Percentiles rank a stretch among this genome's conserved stretches.
These are phyloP conservation scores for Phytophthora fragariaefolia DNA, from an alignment of 352 stramenopile species.

Conservation along the genomic window DNA sequence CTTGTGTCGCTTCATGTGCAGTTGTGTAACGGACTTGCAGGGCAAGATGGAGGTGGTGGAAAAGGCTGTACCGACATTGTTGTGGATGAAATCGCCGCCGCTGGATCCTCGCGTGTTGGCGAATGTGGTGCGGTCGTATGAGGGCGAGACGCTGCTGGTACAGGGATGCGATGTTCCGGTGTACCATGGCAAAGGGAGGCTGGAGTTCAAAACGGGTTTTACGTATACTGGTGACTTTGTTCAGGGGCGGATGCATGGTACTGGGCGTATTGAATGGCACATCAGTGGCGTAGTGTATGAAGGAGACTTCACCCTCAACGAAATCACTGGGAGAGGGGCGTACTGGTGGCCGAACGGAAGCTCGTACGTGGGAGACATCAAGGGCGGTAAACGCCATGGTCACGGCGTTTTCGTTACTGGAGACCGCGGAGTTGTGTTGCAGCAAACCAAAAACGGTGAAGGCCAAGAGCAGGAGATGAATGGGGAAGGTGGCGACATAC, in stretches of 20 bases:
- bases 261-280: conserved; percentile 68
- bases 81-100: conserved; percentile 29
- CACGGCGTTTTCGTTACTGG: conserved; percentile 67
- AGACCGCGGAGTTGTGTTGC: conserved; percentile 28
- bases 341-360: conserved; percentile 88
- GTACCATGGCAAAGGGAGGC: conserved; percentile 63
- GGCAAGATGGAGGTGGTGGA: conserved; percentile 5
- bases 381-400: conserved; percentile 74
- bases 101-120: conserved; percentile 68
- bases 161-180: conserved; percentile 56
- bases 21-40: conserved; percentile 16
- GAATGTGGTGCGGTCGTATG: conserved; percentile 56
- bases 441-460: conserved; percentile 6
- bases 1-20: conserved; percentile 28
- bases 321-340: conserved; percentile 62
- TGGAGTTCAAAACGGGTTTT: conserved; percentile 71
- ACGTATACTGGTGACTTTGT: conserved; percentile 72
- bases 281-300: conserved; percentile 66
- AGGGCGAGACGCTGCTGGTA: conserved; percentile 53
- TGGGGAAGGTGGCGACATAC: not conserved
- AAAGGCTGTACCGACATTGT: not conserved
- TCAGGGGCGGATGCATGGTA: conserved; percentile 78
- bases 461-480: not conserved
- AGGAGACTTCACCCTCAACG: conserved; percentile 76
- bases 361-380: conserved; percentile 78